Evolutionary conservation across 192 early-diverging fungal genomes (phyloP), one percentile per base, ranked within the genome.

Genomic region (Linderina pennispora): DNA sequence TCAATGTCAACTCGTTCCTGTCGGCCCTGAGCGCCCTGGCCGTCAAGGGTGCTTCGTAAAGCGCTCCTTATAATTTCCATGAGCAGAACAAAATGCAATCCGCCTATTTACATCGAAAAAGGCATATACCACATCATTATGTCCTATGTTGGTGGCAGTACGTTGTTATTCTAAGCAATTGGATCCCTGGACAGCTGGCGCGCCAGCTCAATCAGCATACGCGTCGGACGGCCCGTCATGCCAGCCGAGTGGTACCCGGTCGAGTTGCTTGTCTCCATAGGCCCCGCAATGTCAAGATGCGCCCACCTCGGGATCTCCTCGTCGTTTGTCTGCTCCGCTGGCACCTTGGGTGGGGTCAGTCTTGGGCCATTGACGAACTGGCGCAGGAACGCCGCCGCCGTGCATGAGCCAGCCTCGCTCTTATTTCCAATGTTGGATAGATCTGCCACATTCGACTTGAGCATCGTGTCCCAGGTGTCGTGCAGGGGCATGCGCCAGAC

Each of bases 1-100:
- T 98, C 44, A 92, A 88, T 39, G 61, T 99, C 55, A 91, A 92
- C 77, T 91, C 94, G 42, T 99, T 99, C 70, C 89, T 98, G 87
- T 86, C 91, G 43, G 91, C 94, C 50, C 58, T 78, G 14, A 74
- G 55, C 47, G 57, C 51, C 8, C 64, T 77, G 36, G 63, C 75
- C 6, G 77, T 79, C 39, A 77, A 70, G 57, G 58, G 53, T 26
- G 45, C 51, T 0, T 63, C 67, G 7, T 70, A 61, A 43, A 25
- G n/a, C n/a, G n/a, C n/a, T n/a, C n/a, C n/a, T n/a, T n/a, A n/a
- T n/a, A n/a, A n/a, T n/a, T n/a, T n/a, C n/a, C n/a, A n/a, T n/a
- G n/a, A n/a, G n/a, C n/a, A n/a, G n/a, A n/a, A n/a, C n/a, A n/a
- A n/a, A n/a, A n/a, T n/a, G n/a, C n/a, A n/a, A n/a, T n/a, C n/a